phyloP scores from a whole-genome alignment of 2,329 filamentous ascomycete genomes.

The Diaporthe vaccinii region DNA sequence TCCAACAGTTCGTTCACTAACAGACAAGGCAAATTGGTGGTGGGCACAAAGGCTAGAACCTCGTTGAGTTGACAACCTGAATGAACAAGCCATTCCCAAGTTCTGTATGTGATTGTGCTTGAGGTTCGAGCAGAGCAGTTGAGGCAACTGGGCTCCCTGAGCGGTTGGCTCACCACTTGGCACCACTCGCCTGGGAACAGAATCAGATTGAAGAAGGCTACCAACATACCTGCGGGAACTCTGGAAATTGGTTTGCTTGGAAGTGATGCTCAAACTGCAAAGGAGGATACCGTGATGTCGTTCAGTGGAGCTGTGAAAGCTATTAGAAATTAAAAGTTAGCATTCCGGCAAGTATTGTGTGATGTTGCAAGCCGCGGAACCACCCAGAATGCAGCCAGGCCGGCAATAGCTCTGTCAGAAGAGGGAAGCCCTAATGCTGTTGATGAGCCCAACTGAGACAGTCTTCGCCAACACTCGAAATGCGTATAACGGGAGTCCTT shows the following conservation, averaged over 20 bases:
- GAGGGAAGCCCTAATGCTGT: background rate
- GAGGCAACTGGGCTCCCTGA: no score
- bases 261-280: slow-evolving; percentile 9
- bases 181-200: background rate
- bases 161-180: background rate
- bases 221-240: background rate
- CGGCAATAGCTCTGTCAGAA: background rate
- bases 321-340: background rate
- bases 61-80: no score
- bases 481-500: background rate
- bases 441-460: no score
- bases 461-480: background rate
- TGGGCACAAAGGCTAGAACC: no score
- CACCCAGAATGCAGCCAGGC: background rate
- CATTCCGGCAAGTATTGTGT: background rate
- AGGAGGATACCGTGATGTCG: background rate
- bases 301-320: slow-evolving; percentile 7
- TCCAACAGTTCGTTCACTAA: no score
- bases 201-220: background rate
- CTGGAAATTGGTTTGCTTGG: background rate
- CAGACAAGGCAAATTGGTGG: no score
- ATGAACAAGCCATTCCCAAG: no score
- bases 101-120: no score
- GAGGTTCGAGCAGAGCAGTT: no score
- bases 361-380: no score